Percentiles rank a stretch among this genome's conserved stretches.
Evolutionary conservation across 140 eudicot species (phyloP).

Genomic region (Bidens hawaiensis): DNA sequence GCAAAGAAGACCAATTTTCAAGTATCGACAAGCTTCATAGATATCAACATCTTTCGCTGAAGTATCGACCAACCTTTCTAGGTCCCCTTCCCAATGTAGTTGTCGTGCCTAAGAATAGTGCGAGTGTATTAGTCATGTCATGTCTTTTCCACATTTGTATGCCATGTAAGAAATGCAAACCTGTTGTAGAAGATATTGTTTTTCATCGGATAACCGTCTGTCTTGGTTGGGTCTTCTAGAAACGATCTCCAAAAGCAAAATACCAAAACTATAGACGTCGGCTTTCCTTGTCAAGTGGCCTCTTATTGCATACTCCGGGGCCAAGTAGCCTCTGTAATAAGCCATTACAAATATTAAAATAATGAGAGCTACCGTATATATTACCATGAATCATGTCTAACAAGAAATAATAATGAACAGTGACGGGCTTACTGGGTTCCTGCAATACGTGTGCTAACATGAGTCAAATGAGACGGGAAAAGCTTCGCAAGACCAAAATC

Average conservation of each 20-base stretch:
- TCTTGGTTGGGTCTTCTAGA: constrained; percentile 68
- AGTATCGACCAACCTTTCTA: constrained; percentile 46
- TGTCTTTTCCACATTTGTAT: no score
- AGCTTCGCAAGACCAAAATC: constrained; percentile 98
- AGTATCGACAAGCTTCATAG: constrained; percentile 51
- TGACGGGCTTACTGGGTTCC: constrained; percentile 78
- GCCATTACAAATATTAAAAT: background rate
- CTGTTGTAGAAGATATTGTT: constrained; percentile 76
- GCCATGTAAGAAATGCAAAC: no score
- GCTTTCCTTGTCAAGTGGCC: constrained; percentile 95
- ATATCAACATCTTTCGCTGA: constrained; percentile 41
- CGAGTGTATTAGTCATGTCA: constrained; percentile 12
- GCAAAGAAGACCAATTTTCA: constrained; percentile 79
- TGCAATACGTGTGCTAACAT: constrained; percentile 89
- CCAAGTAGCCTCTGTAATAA: constrained; percentile 86
- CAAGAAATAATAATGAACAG: no score
- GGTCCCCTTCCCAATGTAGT: constrained; percentile 42
- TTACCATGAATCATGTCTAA: background rate
- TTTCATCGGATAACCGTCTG: constrained; percentile 50
- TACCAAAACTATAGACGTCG: constrained; percentile 85
- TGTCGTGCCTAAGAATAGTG: constrained; percentile 58
- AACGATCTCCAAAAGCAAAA: constrained; percentile 86
- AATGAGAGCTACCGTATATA: background rate
- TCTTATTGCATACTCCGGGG: constrained; percentile 92
- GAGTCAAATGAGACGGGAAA: constrained; percentile 70